Evolutionary conservation across 345 rosid species (phyloP), one percentile per base, ranked within the genome.

Genomic region (Carallia brachiata): DNA sequence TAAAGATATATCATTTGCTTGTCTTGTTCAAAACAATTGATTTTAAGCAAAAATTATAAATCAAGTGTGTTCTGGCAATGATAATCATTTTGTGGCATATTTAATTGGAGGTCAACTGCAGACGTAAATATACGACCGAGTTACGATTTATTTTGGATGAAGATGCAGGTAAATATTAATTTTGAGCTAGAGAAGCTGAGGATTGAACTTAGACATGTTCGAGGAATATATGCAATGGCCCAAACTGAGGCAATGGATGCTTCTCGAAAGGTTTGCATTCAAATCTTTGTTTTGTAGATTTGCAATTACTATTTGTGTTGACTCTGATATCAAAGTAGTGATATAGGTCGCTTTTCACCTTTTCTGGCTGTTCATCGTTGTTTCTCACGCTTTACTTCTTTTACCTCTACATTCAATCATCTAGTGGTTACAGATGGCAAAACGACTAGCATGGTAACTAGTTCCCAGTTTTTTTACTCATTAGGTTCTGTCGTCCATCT

Each of bases 181-280:
- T 87, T 81, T 70, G 98, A 94, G 88, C 69, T 94, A 68, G 97
- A 94, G 84, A 91, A 89, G 83, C 82, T 94, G 39, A 91, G 90
- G 83, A 77, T 78, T 72, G 96, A 91, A 71, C 95, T 94, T 19
- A 91, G 95, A 73, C 98, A 89, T 53, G 78, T 72, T 54, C 88
- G 79, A 60, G 96, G 90, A 65, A 88, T 89, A 84, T 84, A 88
- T 70, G 97, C 91, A 3, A 65, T 78, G 60, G 96, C 97, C 77
- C 93, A 86, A 72, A 87, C 74, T 48, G 98, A 94, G 82, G 83
- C 88, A 56, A 39, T 82, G 12, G 93, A 91, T 77, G 93, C 96
- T 74, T 87, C 96, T 60, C 76, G 81, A 68, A 88, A 88, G 98
- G 98, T 93, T 73, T 57, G 85, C 9, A 31, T 55, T 60, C 34